Conservation (phyloP, 179 eudicot genomes). For the Beta lomatogona region DNA sequence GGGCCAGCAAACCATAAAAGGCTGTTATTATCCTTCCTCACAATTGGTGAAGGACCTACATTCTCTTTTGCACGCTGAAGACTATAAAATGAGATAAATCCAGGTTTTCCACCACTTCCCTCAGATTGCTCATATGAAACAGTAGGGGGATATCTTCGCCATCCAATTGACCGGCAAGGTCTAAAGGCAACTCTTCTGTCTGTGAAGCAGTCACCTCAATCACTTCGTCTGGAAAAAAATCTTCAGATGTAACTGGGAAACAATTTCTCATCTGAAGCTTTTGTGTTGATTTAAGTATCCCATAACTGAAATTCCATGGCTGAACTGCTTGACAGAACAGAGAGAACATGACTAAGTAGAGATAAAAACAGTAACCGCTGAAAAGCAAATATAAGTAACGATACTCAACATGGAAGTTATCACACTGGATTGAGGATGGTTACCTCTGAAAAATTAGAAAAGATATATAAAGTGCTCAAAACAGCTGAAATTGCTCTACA, state of each 20-base stretch:
- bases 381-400: background rate
- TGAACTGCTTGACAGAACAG: conserved; percentile 38
- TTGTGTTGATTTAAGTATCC: conserved; percentile 31
- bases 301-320: conserved; percentile 41
- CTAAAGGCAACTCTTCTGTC: conserved; percentile 38
- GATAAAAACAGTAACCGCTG: background rate
- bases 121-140: conserved; percentile 33
- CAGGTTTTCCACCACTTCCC: conserved; percentile 71
- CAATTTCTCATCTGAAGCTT: conserved; percentile 38
- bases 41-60: conserved; percentile 29
- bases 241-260: conserved; percentile 43
- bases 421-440: background rate
- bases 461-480: background rate
- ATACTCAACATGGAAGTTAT: background rate
- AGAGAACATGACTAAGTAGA: conserved; percentile 6
- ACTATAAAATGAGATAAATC: conserved; percentile 69
- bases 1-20: conserved; percentile 87
- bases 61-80: conserved; percentile 35
- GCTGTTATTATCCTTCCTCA: conserved; percentile 45
- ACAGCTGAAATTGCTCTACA: background rate
- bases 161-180: conserved; percentile 26
- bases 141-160: conserved; percentile 34
- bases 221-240: conserved; percentile 42
- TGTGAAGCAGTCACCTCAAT: conserved; percentile 51
- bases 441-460: background rate